Percentiles rank a stretch among this genome's conserved stretches.
Conservation (phyloP, 1,284 basidiomycete species). For the Fomitopsis palustris region DNA sequence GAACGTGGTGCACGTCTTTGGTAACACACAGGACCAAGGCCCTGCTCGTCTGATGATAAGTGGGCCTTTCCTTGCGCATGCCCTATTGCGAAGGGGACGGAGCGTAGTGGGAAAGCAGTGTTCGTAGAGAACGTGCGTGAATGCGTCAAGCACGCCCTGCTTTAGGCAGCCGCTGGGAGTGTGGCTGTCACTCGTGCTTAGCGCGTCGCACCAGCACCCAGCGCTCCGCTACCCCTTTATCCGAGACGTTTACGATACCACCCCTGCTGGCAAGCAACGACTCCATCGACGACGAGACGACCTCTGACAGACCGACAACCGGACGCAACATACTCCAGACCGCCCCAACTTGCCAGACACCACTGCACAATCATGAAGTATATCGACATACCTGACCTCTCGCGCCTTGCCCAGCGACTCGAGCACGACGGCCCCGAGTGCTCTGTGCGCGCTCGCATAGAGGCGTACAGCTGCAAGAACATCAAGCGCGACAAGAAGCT, state of each 20-base stretch:
- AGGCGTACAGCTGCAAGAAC: conserved; percentile 98
- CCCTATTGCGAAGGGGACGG: too few species aligned
- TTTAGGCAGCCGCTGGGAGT: not conserved
- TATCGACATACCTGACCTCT: conserved; percentile 82
- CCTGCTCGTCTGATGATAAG: too few species aligned
- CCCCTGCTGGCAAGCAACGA: not conserved
- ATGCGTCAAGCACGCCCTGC: not conserved
- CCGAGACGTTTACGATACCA: not conserved
- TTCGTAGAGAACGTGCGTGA: conserved; percentile 4
- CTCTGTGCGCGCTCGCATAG: conserved; percentile 88
- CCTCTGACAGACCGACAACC: not conserved
- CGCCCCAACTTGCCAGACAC: conserved; percentile 1
- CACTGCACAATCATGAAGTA: conserved; percentile 71
- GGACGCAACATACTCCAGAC: not conserved
- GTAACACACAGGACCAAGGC: too few species aligned
- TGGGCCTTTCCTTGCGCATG: too few species aligned
- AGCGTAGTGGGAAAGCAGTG: too few species aligned
- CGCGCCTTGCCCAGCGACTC: conserved; percentile 78
- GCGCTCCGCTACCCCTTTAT: conserved; percentile 5
- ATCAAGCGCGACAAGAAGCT: conserved; percentile 96
- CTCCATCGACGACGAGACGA: not conserved
- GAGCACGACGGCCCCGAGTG: conserved; percentile 87
- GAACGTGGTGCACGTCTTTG: not conserved
- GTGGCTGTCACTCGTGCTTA: conserved; percentile 1
- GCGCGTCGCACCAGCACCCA: not conserved